phyloP scores from a whole-genome alignment of 163 green algal genomes.

The Prototheca wickerhamii region DNA sequence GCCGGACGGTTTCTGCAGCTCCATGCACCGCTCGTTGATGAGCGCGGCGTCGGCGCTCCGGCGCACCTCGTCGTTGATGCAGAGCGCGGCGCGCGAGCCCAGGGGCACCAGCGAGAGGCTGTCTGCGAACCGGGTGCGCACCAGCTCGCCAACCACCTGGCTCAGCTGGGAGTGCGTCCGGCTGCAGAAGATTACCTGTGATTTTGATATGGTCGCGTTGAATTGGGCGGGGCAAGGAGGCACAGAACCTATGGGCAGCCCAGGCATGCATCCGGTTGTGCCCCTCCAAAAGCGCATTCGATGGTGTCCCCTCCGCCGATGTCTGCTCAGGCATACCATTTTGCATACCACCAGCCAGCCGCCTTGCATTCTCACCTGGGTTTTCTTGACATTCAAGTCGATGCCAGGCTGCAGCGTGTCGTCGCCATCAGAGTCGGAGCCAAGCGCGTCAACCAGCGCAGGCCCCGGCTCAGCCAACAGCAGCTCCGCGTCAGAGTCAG shows the following conservation, averaged over 20 bases:
- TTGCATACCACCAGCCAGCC: too few species aligned
- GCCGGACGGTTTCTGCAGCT: conserved; percentile 55
- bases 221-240: neutral
- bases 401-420: too few species aligned
- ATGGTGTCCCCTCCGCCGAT: too few species aligned
- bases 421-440: too few species aligned
- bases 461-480: too few species aligned
- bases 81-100: conserved; percentile 63
- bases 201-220: too few species aligned
- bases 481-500: too few species aligned
- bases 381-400: too few species aligned
- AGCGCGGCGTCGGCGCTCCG: conserved; percentile 28
- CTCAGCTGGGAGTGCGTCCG: conserved; percentile 90
- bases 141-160: conserved; percentile 83
- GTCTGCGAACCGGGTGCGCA: conserved; percentile 54
- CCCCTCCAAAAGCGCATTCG: too few species aligned
- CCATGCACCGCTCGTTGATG: conserved; percentile 88
- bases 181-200: conserved; percentile 86
- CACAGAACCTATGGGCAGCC: neutral
- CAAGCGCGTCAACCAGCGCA: too few species aligned
- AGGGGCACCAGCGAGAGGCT: conserved; percentile 56
- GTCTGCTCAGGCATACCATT: too few species aligned
- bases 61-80: conserved; percentile 73
- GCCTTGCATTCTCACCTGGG: too few species aligned
- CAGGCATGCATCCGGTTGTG: neutral